Conservation (phyloP, 176 grass and related monocot species). For the Triticum turgidum region DNA sequence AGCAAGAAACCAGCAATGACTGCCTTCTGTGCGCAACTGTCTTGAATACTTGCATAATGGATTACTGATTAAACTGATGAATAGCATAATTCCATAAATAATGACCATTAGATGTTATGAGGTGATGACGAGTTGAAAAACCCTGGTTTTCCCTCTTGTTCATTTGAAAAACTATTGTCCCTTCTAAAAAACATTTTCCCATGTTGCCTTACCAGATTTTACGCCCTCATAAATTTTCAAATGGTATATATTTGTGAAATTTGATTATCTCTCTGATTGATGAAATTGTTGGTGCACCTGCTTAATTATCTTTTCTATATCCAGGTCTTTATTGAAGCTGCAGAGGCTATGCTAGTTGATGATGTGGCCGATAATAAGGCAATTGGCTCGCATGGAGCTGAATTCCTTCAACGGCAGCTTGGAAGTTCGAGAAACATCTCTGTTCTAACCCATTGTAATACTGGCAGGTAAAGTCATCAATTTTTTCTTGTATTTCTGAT, state of each 20-base stretch:
- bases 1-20: not conserved
- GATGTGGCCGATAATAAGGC: slow-evolving; percentile 94
- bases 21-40: not conserved
- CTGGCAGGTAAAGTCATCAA: slow-evolving; percentile 60
- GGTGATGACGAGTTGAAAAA: not conserved
- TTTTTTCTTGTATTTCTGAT: not conserved
- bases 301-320: slow-evolving; percentile 18
- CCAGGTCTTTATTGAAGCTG: slow-evolving; percentile 75
- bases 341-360: slow-evolving; percentile 84
- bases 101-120: not conserved
- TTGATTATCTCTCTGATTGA: not conserved
- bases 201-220: not conserved
- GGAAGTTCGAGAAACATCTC: slow-evolving; percentile 46
- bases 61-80: not conserved
- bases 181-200: not conserved
- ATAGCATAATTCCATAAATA: not conserved
- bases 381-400: slow-evolving; percentile 82
- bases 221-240: not conserved
- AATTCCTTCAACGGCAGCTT: slow-evolving; percentile 56
- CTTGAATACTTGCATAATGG: not conserved
- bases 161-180: not conserved
- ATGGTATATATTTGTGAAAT: not conserved
- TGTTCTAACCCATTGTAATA: slow-evolving; percentile 95
- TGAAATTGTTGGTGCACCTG: not conserved
- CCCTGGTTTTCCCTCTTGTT: not conserved